Conservation (phyloP, 176 grass and related monocot genomes). For the Ensete ventricosum region DNA sequence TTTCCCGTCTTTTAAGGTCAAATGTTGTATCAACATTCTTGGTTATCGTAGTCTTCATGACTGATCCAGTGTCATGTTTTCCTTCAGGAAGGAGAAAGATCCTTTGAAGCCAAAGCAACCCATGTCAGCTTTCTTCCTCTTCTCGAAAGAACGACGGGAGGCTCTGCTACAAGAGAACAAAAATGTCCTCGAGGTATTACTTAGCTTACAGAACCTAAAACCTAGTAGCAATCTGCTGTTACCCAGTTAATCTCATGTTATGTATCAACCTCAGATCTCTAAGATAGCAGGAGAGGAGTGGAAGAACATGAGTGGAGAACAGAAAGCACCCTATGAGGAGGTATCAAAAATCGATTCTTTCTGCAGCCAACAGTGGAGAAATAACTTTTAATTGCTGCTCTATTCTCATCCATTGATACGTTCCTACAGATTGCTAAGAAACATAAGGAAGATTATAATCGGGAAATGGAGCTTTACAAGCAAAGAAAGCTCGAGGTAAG, state of each 20-base stretch:
- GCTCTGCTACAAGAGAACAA: conserved; percentile 44
- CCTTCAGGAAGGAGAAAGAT: conserved; percentile 66
- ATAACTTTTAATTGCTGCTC: background rate
- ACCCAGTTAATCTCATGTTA: conserved; percentile 2
- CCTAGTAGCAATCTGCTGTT: background rate
- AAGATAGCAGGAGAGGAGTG: conserved; percentile 86
- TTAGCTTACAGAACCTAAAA: background rate
- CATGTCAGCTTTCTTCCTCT: conserved; percentile 76
- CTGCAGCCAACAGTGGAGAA: background rate
- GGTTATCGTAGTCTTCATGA: too few species aligned
- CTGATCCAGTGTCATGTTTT: background rate
- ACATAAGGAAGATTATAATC: conserved; percentile 51
- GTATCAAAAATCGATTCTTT: background rate
- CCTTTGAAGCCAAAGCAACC: conserved; percentile 77
- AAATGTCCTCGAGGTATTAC: conserved; percentile 49
- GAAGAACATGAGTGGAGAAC: conserved; percentile 55
- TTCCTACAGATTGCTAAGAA: conserved; percentile 39
- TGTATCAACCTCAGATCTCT: conserved; percentile 33
- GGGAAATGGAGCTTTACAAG: conserved; percentile 67
- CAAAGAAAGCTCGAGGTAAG: conserved; percentile 54
- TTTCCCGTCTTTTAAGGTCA: too few species aligned
- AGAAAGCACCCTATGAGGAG: conserved; percentile 57
- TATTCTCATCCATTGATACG: background rate
- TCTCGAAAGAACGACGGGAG: conserved; percentile 49
- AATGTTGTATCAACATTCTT: background rate